Base-by-base conservation (phyloP, 768 basidiomycete genomes). In the Rickenella mellea region DNA sequence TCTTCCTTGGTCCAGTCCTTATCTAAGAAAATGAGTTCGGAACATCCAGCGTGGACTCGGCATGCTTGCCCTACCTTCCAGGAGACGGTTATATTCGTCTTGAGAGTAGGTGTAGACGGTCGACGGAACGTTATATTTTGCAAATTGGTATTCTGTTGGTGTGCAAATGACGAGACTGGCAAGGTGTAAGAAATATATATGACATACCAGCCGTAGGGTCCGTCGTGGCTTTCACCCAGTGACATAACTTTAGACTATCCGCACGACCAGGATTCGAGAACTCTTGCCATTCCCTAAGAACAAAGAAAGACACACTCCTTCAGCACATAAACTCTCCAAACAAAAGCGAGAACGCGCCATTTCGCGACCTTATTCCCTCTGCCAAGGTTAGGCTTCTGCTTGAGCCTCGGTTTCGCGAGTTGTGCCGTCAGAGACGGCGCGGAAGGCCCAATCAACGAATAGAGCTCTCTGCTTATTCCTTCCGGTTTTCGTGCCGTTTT, bases 381-480 rank as follows among this genome's bases (percentile, higher is more conserved):
- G 31, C 79, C 79, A 19, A 86, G 65, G 48, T 79, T 83, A 3
- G 89, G 88, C 49, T 88, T 84, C 61, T 90, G 84, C 56, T 92
- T 92, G 44, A 93, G 73, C 42, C 80, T 78, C 27, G 88, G 86
- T 57, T 88, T 86, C 21, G 82, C 71, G 45, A 82, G 72, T 51
- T 86, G 81, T 26, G 85, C 75, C 0, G 80, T 83, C 38, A 98
- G 72, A 2, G 84, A 80, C 0, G 94, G 92, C 9, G 85, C 84
- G 37, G 88, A 85, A 46, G 89, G 80, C n/a, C 94, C 94, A 50
- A 99, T 97, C 45, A 99, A 77, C 1, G 86, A 81, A 64, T 86
- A 97, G 2, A 99, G 72, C 60, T 97, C 93, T 51, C 92, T 71
- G 0, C 91, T 83, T 46, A 97, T 92, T 15, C 94, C 93, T 15